Conservation (phyloP, 345 rosid species). For the Citrus medica region DNA sequence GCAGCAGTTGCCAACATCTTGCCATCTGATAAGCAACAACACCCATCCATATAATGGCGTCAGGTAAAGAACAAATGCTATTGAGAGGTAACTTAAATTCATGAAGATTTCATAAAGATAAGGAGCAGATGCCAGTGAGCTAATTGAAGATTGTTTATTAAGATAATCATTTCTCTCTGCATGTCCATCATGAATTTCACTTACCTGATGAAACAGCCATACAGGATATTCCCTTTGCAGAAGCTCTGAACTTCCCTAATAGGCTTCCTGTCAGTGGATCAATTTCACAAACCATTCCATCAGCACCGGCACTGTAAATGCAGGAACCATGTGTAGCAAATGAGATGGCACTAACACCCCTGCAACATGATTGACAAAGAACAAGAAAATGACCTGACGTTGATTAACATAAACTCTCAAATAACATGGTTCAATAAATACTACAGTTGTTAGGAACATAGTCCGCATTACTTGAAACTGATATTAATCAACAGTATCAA, state of each 20-base stretch:
- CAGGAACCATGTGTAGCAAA: constrained; percentile 54
- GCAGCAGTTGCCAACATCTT: constrained; percentile 74
- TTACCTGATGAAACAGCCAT: constrained; percentile 78
- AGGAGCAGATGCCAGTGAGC: background rate
- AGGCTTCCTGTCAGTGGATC: constrained; percentile 76
- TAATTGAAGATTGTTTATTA: background rate
- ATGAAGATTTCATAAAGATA: constrained; percentile 5
- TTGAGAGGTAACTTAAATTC: background rate
- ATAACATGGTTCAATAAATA: background rate
- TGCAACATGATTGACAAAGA: constrained; percentile 31
- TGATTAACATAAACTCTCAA: background rate
- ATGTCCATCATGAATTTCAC: background rate
- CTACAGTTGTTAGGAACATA: background rate
- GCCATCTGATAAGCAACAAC: constrained; percentile 50
- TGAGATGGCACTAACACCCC: constrained; percentile 86
- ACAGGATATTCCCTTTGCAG: constrained; percentile 72
- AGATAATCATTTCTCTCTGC: background rate
- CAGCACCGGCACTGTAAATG: constrained; percentile 77
- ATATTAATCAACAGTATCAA: background rate
- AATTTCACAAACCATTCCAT: constrained; percentile 87
- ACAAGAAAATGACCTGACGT: background rate
- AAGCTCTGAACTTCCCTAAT: constrained; percentile 64
- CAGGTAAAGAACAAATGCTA: constrained; percentile 8
- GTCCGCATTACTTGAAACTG: background rate
- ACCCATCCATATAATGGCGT: constrained; percentile 13